A percentile compares a stretch with the other conserved stretches of the same genome.
These are phyloP conservation scores for Venustampulla echinocandica DNA, from an alignment of 495 filamentous ascomycete genomes.

Conservation along the genomic window DNA sequence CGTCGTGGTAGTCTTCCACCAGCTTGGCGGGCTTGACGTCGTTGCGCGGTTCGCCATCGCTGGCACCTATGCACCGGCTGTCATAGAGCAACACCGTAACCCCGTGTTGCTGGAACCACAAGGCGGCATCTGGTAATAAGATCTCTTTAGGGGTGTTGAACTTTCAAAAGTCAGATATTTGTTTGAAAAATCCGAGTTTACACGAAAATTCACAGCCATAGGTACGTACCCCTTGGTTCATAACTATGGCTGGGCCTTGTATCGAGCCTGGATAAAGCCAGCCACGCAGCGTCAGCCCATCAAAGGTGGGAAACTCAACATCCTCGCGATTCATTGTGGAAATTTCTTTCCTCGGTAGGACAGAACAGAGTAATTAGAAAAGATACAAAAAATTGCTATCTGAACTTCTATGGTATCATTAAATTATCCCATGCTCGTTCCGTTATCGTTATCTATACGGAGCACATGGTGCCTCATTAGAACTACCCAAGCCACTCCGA, in stretches of 20 bases:
- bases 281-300: constrained; percentile 25
- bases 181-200: not conserved
- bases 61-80: constrained; percentile 28
- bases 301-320: constrained; percentile 25
- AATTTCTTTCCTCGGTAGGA: constrained; percentile 3
- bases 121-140: constrained; percentile 20
- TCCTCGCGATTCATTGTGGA: constrained; percentile 8
- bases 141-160: constrained; percentile 11
- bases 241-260: constrained; percentile 20
- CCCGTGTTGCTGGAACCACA: constrained; percentile 24
- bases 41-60: constrained; percentile 29
- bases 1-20: constrained; percentile 26
- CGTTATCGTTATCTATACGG: no score
- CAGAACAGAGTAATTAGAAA: not conserved
- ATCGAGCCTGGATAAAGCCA: constrained; percentile 22
- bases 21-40: constrained; percentile 26
- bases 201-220: not conserved
- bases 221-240: constrained; percentile 14
- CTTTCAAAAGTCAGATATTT: not conserved
- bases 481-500: no score
- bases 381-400: constrained; percentile 3
- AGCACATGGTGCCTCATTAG: no score
- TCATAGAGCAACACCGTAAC: constrained; percentile 29
- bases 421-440: no score
- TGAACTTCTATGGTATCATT: constrained; percentile 16